Conservation (phyloP, 257 asterid species). For the Scutellaria baicalensis region DNA sequence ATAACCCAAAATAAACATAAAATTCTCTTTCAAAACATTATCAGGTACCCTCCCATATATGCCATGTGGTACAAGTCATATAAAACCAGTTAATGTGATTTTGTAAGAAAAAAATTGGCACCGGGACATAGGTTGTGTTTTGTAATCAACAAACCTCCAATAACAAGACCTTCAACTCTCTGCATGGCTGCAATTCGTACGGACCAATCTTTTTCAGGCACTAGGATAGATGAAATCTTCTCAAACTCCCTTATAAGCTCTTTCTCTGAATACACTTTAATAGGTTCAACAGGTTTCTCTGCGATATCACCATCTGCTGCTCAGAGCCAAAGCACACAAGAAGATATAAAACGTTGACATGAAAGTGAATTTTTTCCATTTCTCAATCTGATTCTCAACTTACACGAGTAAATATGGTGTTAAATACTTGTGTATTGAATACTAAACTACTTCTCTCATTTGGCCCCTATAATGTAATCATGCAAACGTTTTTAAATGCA, state of each 20-base stretch:
- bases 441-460: not conserved
- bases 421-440: slow-evolving; percentile 2
- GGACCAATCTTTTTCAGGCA: slow-evolving; percentile 99
- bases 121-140: not conserved
- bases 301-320: slow-evolving; percentile 90
- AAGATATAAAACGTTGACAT: slow-evolving; percentile 12
- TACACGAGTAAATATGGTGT: not conserved
- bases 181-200: slow-evolving; percentile 93
- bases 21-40: not conserved
- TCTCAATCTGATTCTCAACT: not conserved
- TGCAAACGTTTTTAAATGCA: not conserved
- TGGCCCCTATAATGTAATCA: not conserved
- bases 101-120: not conserved
- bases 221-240: slow-evolving; percentile 82
- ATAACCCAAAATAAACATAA: not conserved
- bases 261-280: slow-evolving; percentile 91
- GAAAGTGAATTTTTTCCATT: slow-evolving; percentile 4
- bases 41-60: not conserved
- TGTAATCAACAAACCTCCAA: slow-evolving; percentile 69
- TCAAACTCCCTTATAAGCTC: slow-evolving; percentile 94
- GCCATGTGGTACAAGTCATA: not conserved
- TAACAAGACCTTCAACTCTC: slow-evolving; percentile 85
- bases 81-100: not conserved
- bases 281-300: slow-evolving; percentile 89
- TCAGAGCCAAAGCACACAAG: slow-evolving; percentile 20